Evolutionary conservation across 345 rosid genomes (phyloP).

Genomic region (Chamaenerion angustifolium): DNA sequence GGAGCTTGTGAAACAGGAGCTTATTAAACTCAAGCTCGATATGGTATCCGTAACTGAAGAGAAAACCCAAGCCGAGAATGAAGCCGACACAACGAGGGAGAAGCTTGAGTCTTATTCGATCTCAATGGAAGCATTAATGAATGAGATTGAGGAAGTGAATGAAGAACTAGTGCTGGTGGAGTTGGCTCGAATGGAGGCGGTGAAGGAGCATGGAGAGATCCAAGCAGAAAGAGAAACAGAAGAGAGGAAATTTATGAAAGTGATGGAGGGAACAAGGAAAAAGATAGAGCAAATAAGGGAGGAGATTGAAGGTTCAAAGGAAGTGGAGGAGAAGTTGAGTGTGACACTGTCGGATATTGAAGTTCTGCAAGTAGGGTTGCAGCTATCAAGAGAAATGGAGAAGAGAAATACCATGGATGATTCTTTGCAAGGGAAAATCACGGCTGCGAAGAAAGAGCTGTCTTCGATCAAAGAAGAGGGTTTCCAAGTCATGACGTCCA

Average conservation of each 20-base stretch:
- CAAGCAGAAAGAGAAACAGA: conserved; percentile 36
- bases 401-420: conserved; percentile 14
- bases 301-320: conserved; percentile 40
- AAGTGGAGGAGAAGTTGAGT: conserved; percentile 35
- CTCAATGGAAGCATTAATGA: conserved; percentile 32
- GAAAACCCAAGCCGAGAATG: conserved; percentile 44
- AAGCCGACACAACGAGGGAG: conserved; percentile 17
- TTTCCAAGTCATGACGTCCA: conserved; percentile 43
- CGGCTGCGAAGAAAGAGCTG: conserved; percentile 52
- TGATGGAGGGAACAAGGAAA: conserved; percentile 19
- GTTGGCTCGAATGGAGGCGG: conserved; percentile 68
- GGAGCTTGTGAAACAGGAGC: conserved; percentile 46
- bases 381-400: conserved; percentile 30
- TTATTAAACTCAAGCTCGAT: conserved; percentile 65
- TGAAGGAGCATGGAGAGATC: conserved; percentile 45
- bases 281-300: conserved; percentile 19
- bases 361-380: conserved; percentile 45
- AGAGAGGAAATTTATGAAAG: conserved; percentile 17
- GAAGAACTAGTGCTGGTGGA: conserved; percentile 78
- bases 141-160: conserved; percentile 50
- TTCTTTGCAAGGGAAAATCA: conserved; percentile 31
- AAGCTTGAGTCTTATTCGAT: conserved; percentile 17
- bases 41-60: conserved; percentile 42
- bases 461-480: conserved; percentile 36
- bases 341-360: conserved; percentile 45